Evolutionary conservation across 2,329 filamentous ascomycete species (phyloP).

Genomic region (Colletotrichum camelliae): DNA sequence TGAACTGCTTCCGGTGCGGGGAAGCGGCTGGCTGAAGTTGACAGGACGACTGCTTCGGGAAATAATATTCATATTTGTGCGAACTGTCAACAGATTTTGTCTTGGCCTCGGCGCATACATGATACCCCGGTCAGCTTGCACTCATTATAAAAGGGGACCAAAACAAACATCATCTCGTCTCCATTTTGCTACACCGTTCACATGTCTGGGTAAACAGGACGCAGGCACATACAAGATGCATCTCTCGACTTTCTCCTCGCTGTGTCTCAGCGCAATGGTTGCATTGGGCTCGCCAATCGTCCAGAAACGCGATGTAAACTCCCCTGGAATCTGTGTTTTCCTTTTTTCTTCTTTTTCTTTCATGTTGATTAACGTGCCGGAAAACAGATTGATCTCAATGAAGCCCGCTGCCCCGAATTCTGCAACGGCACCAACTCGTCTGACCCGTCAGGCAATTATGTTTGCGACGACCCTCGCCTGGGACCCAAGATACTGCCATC

Average conservation of each 20-base stretch:
- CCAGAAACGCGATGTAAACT: not conserved
- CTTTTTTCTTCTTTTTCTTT: not conserved
- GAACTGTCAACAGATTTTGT: not conserved
- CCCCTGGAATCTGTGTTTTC: not conserved
- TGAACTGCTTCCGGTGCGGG: not conserved
- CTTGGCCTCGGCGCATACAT: not conserved
- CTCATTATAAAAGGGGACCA: not conserved
- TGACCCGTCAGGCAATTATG: constrained; percentile 24
- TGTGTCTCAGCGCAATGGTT: not conserved
- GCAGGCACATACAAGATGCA: not conserved
- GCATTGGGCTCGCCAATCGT: not conserved
- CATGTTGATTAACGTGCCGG: not conserved
- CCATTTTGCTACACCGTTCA: too few species aligned
- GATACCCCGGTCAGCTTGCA: fast-evolving
- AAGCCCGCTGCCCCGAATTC: not conserved
- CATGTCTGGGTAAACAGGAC: too few species aligned
- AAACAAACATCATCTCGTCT: not conserved
- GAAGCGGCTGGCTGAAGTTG: not conserved
- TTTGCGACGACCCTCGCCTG: constrained; percentile 42
- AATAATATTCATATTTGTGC: not conserved
- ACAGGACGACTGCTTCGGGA: not conserved
- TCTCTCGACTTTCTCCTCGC: not conserved
- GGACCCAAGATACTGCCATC: constrained; percentile 39
- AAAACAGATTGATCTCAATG: not conserved
- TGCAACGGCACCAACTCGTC: not conserved